These are phyloP conservation scores for Symbiodinium pilosum DNA, from an alignment of 73 alveolate genomes.

Conservation along the genomic window DNA sequence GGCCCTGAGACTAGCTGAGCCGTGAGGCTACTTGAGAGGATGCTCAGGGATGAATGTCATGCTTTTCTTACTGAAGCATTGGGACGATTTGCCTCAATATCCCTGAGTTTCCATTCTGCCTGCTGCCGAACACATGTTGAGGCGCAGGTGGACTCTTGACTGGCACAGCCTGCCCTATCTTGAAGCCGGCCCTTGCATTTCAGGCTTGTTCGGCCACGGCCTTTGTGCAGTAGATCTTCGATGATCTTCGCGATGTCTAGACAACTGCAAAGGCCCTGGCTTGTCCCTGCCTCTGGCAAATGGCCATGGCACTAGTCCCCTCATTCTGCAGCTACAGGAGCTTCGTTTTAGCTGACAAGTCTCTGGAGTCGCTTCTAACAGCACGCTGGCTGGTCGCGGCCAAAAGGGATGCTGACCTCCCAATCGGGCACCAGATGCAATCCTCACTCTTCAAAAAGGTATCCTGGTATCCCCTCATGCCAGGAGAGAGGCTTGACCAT, in stretches of 20 bases:
- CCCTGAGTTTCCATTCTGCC: not conserved
- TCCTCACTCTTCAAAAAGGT: no score
- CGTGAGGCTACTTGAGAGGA: constrained; percentile 19
- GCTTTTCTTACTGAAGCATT: not conserved
- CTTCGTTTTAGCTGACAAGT: not conserved
- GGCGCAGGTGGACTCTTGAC: constrained; percentile 22
- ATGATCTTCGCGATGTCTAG: no score
- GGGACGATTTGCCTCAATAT: not conserved
- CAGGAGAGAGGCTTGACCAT: constrained; percentile 61
- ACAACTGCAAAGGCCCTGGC: no score
- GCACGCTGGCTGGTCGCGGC: not conserved
- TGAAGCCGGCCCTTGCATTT: not conserved
- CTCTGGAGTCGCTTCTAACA: no score
- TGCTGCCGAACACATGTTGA: not conserved
- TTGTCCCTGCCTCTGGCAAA: no score
- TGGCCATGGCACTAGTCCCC: no score
- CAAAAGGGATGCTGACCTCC: no score
- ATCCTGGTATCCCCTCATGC: no score
- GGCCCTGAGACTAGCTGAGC: not conserved
- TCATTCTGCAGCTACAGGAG: not conserved
- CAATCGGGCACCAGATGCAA: no score
- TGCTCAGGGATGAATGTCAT: not conserved
- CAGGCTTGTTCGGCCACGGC: no score
- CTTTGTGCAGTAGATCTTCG: no score
- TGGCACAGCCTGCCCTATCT: constrained; percentile 25